Base-by-base conservation (phyloP, 768 basidiomycete species). In the Chalciporus pseudorubinellus region DNA sequence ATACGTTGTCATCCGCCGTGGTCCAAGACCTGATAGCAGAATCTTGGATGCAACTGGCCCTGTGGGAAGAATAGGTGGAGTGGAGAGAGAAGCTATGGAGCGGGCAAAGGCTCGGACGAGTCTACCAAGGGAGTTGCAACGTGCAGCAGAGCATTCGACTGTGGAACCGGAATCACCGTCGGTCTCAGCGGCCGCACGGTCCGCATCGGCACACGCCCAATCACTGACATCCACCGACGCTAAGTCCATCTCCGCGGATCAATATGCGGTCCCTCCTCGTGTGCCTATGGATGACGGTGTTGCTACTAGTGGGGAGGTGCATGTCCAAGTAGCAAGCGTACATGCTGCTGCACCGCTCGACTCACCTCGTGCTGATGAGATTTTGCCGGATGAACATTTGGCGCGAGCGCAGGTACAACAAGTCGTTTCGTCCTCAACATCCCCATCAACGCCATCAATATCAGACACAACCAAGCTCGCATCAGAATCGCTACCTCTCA, bases 1-100 rank as follows among this genome's bases (percentile, higher is more conserved):
- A 16, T 99, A 99, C 65, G 80, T 97, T 43, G 89, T 93, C 26
- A 78, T 99, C 49, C 84, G 84, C 28, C 79, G 92, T 44, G 95
- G 95, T 3, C 56, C 72, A 24, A 77, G 95, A 51, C 93, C 93
- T 8, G 54, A 61, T 41, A 48, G 44, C 39, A 50, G 46, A 21
- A 22, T 13, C 38, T 39, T 43, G 28, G 50, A 18, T 29, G 51
- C 51, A 43, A 24, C 28, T 38, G 53, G 52, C 26, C 50, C 48
- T 9, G 47, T 67, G 44, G 59, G 67, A 53, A 55, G 64, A 70
- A 26, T 60, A 61, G 61, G 66, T 46, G 55, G 67, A 20, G 62
- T 72, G 39, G 68, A 54, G 39, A 63, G 47, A 51, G 64, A 70
- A 39, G 65, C 56, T 28, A 54, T 59, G 50, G 69, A 70, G n/a